phyloP scores from a whole-genome alignment of 305 asterid species.

The Nicotiana rustica region DNA sequence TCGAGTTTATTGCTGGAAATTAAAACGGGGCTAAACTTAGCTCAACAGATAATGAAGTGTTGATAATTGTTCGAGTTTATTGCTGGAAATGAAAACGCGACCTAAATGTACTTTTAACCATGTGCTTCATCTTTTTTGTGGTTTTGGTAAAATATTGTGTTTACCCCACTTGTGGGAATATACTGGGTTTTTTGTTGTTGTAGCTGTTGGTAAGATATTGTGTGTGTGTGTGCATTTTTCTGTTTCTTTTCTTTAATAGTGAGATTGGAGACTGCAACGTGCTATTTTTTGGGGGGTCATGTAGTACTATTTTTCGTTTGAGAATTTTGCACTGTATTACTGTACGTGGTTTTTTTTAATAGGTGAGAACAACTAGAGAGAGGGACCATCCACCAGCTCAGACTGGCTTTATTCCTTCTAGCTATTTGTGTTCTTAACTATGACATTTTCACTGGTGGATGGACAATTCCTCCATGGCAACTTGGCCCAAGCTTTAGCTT shows the following conservation, averaged over 20 bases:
- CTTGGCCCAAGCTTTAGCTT: constrained; percentile 14
- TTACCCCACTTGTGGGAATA: too few relatives aligned
- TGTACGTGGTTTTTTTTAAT: neutral
- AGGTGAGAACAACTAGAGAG: neutral
- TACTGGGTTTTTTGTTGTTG: too few relatives aligned
- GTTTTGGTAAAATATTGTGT: neutral
- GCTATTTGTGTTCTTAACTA: neutral
- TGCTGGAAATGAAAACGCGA: neutral
- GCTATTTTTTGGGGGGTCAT: neutral
- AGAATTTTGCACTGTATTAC: neutral
- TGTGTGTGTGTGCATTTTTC: neutral
- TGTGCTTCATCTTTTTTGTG: neutral
- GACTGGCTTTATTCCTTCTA: neutral
- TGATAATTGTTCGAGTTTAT: neutral
- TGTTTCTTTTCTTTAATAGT: neutral
- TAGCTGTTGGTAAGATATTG: too few relatives aligned
- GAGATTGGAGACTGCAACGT: neutral
- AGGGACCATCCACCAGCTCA: neutral
- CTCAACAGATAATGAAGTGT: neutral
- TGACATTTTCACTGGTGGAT: neutral
- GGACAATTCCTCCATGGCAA: neutral
- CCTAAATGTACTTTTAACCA: neutral
- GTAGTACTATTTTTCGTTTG: constrained; percentile 4
- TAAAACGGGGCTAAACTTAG: neutral
- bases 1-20: neutral